Base-by-base conservation (phyloP, 2,329 filamentous ascomycete genomes). In the Fusarium xyrophilum region DNA sequence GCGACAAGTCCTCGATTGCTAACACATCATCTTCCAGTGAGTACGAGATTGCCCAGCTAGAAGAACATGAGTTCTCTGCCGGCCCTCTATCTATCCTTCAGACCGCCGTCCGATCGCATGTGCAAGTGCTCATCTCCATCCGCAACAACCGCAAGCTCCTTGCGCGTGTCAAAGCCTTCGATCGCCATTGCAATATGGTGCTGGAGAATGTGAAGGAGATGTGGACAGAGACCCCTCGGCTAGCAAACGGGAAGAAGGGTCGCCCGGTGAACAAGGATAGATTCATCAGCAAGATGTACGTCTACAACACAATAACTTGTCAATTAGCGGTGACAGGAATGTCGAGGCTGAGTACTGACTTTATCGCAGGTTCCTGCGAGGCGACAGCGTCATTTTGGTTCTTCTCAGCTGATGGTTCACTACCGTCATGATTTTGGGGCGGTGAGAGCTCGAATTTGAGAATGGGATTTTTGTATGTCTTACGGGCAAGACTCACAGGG, bases 131-230 rank as follows among this genome's bases (percentile, higher is more conserved):
- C 70, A 97, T 99, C 78, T 97, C 93, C 56, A 95, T 95, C 83
- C 93, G 96, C 72, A 97, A 97, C 88, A 98, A 98, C 85, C 92
- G 95, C 82, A 99, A 99, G 85, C 87, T 99, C 48, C 90, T 99
- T 57, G 96, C 95, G 53, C 91, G 96, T 69, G 95, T 99, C 77
- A 99, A 99, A 85, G 96, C 96, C 10, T 99, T 99, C 79, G 96
- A 99, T 82, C 88, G 96, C 65, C 96, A 99, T 82, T 98, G 94
- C 88, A 99, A 99, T 83, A 98, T 99, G 96, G 92, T 97, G 6
- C 85, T 97, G 48, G 93, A 97, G 84, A 97, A 97, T 73, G 93
- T 96, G 44, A 82, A 82, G 86, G 96, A 99, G 83, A 98, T 99
- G 95, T 99, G 96, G 96, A 97, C 94, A 13, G 96, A 99, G 83